Base-by-base conservation (phyloP, 2,329 filamentous ascomycete genomes). In the Diaporthe sp. region DNA sequence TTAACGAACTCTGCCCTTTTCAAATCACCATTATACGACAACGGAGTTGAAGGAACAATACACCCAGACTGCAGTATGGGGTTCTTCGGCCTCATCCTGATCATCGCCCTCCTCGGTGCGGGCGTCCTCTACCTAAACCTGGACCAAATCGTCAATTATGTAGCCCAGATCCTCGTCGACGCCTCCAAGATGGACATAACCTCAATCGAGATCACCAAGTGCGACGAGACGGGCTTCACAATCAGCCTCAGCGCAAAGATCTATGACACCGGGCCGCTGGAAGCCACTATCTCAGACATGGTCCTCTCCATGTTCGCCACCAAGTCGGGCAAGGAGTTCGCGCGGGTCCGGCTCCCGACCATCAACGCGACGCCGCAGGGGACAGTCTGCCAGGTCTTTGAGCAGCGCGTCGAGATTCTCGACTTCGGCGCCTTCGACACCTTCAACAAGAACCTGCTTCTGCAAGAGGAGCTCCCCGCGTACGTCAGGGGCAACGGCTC, bases 391-490 rank as follows among this genome's bases (percentile, higher is more conserved):
- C n/a, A 57, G n/a, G 61, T 74, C 9, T 31, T 31, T 22, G 61
- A 58, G 28, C 72, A 74, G 55, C 72, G 51, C 39, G 61, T 74
- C 37, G 37, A 58, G 49, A 68, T 74, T 28, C 72, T 74, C 51
- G 72, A 74, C 49, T 31, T n/a, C 9, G 72, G 5, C 13, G 72
- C 61, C 12, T 57, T 74, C 39, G 49, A 57, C 49, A 58, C 72
- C 51, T 74, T 74, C 51, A 69, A 58, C 72, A 68, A 31, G 72
- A 74, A 74, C 72, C 51, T 74, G 34, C 37, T 74, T 19, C 59
- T 68, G 17, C 72, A 74, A 42, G 61, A 34, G 49, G 72, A 74
- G 59, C 72, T 69, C 22, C 72, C 62, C 19, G 57, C 62, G n/a
- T 59, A 74, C 42, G 39, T 74, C 10, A 44, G 72, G 12, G 72